Base-by-base conservation (phyloP, 768 basidiomycete species). In the Tulasnella calospora region DNA sequence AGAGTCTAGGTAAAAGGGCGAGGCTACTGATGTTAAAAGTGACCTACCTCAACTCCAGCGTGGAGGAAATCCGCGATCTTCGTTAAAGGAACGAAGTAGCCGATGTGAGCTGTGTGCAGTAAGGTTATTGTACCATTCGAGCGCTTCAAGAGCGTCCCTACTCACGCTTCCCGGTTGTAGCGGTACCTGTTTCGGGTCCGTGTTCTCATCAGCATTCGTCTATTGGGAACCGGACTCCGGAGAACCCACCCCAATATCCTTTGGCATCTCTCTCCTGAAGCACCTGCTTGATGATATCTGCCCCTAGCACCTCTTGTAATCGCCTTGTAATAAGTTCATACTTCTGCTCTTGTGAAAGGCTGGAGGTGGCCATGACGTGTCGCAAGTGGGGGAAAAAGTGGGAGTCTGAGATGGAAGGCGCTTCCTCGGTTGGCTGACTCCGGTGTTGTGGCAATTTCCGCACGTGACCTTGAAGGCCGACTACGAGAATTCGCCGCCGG, bases 11-110 rank as follows among this genome's bases (percentile, higher is more conserved):
- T 21, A 23, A 9, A 67, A 79, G 36, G 3, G 38, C 71, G 23
- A 80, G 74, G 36, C 47, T 75, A 35, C 21, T 67, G 35, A 12
- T 30, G 13, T 23, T n/a, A 76, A 79, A 61, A 79, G 47, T 77
- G 77, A 81, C 86, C 71, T 81, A 93, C 93, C 84, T 94, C 92
- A 3, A 96, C 95, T n/a, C 91, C 96, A 0, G 96, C 97, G 57
- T 90, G 88, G 67, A 99, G 85, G 85, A 99, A 99, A 86, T 99
- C 97, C 12, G 96, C 95, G 78, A 99, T 94, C 87, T 99, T 99
- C 33, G 90, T 91, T 79, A 99, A 86, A 2, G 98, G 91, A 0
- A 97, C 97, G 83, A 98, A 97, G 88, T 99, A 99, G 8, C 94
- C 98, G 78, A 99, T 92, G 82, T 99, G 98, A 9, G 97, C 97